phyloP scores from a whole-genome alignment of 2,329 filamentous ascomycete species.

The Scedosporium aurantiacum region DNA sequence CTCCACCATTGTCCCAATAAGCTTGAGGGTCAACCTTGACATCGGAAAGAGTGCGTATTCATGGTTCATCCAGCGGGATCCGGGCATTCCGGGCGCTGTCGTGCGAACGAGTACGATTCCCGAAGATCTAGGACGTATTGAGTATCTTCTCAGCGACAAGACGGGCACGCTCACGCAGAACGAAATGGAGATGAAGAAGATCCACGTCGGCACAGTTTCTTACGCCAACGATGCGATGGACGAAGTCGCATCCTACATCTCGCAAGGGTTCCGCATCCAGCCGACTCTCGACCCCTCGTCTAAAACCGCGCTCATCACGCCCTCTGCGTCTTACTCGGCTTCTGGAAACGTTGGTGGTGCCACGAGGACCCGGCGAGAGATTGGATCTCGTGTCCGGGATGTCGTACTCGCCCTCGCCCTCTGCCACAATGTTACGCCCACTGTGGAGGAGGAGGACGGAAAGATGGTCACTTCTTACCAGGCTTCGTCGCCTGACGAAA shows the following conservation, averaged over 20 bases:
- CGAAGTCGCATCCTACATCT: slow-evolving; percentile 78
- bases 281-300: slow-evolving; percentile 32
- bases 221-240: slow-evolving; percentile 99
- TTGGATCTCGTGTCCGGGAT: slow-evolving; percentile 84
- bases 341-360: slow-evolving; percentile 45
- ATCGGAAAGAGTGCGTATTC: slow-evolving; percentile 96
- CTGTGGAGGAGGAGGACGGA: slow-evolving; percentile 66
- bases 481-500: slow-evolving; percentile 94
- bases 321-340: slow-evolving; percentile 59
- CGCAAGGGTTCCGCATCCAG: slow-evolving; percentile 62
- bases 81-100: slow-evolving; percentile 81
- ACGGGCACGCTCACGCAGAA: slow-evolving; percentile 98
- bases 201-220: slow-evolving; percentile 94
- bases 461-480: slow-evolving; percentile 75
- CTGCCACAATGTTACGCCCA: slow-evolving; percentile 94
- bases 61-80: slow-evolving; percentile 85
- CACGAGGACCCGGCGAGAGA: slow-evolving; percentile 82
- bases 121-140: slow-evolving; percentile 88
- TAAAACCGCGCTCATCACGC: slow-evolving; percentile 54
- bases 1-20: slow-evolving; percentile 98
- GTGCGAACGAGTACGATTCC: slow-evolving; percentile 96
- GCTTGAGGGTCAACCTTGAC: slow-evolving; percentile 88
- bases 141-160: slow-evolving; percentile 94
- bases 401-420: slow-evolving; percentile 84
- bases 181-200: slow-evolving; percentile 98